Evolutionary conservation across 352 stramenopile species (phyloP), one percentile per base, ranked within the genome.

Genomic region (Phytophthora agathidicida): DNA sequence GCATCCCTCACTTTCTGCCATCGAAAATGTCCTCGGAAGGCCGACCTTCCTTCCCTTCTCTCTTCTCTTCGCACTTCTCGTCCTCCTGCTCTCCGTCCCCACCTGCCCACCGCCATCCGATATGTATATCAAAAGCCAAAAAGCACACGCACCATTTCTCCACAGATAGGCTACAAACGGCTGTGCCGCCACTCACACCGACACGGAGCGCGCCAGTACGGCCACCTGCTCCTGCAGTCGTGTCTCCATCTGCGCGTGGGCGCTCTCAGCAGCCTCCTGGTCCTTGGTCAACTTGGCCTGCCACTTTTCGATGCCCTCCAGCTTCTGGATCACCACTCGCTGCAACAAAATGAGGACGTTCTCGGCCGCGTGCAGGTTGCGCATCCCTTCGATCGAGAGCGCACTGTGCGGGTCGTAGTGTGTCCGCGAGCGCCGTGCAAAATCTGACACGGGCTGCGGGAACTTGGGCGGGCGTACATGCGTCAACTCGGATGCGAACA

Each of bases 331-430:
- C 54, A 93, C 86, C 26, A 93, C 73, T 5, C 83, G 82, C 58
- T 95, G 86, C 54, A 91, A 55, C 61, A 92, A 69, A 67, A 95
- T 89, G 35, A 93, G 57, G 13, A 91, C 75, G 53, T 91, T 93
- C 57, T 95, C 86, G 5, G 86, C 85, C 48, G 62, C 71, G 51
- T 86, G 83, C 28, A 95, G 66, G 47, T 93, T 88, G 22, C 86
- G 81, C 71, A 86, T 86, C 44, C 82, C 82, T 75, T 95, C 77
- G 47, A 91, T 80, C 54, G 79, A 65, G 67, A 79, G 68, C 68
- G 63, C 67, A 37, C 68, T 75, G 66, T 88, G 67, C 65, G 77
- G 72, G 63, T 88, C 76, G 37, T 79, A 80, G 37, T 83, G 63
- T 44, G 76, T 79, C 14, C 75, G 64, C 39, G 66, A 71, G 27